Conservation (phyloP, 2,329 filamentous ascomycete species). For the Epichloe elymi region DNA sequence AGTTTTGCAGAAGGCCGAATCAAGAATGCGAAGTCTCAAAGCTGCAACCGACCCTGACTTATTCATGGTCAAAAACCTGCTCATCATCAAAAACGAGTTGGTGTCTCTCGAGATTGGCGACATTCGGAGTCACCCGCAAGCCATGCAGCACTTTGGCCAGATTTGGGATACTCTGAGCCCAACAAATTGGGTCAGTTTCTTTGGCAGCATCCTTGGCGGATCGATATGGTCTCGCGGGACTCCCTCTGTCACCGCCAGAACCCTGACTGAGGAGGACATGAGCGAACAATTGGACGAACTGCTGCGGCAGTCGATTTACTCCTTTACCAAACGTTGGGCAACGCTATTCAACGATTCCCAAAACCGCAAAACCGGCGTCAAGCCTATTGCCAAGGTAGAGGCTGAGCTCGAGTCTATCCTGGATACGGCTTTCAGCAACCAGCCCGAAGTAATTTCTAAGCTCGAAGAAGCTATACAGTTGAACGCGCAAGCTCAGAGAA, state of each 20-base stretch:
- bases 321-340: slow-evolving; percentile 49
- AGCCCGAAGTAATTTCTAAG: slow-evolving; percentile 45
- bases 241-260: slow-evolving; percentile 24
- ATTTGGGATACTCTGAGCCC: slow-evolving; percentile 52
- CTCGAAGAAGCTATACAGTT: slow-evolving; percentile 48
- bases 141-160: slow-evolving; percentile 48
- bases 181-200: slow-evolving; percentile 44
- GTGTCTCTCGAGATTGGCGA: slow-evolving; percentile 87
- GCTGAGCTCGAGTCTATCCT: slow-evolving; percentile 44
- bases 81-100: slow-evolving; percentile 91
- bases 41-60: slow-evolving; percentile 61
- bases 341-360: slow-evolving; percentile 35
- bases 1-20: slow-evolving; percentile 66
- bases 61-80: slow-evolving; percentile 88
- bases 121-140: slow-evolving; percentile 34
- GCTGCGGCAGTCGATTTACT: slow-evolving; percentile 47
- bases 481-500: slow-evolving; percentile 39
- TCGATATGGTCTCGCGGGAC: slow-evolving; percentile 33
- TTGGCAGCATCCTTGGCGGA: slow-evolving; percentile 43
- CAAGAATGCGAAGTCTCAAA: slow-evolving; percentile 51
- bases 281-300: slow-evolving; percentile 52
- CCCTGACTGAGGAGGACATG: slow-evolving; percentile 40
- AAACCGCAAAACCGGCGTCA: slow-evolving; percentile 33
- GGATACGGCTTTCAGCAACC: slow-evolving; percentile 42
- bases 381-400: slow-evolving; percentile 38